Evolutionary conservation across 176 grass and related monocot genomes (phyloP), one percentile per base, ranked within the genome.

Genomic region (Oryza punctata): DNA sequence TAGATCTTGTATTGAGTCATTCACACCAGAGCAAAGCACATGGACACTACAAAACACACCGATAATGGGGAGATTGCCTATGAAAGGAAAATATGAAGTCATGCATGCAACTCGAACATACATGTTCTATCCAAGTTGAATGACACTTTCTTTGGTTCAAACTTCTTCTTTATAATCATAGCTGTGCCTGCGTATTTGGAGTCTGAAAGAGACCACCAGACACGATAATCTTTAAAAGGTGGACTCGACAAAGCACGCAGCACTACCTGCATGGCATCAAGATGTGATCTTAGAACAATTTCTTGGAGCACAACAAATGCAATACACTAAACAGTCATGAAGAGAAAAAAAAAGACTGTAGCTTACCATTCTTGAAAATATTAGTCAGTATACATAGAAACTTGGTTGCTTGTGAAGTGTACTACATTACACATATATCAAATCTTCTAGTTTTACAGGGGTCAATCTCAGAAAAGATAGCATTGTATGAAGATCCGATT

Each of bases 121-220:
- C 93, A 94, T 91, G 76, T 77, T 89, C 87, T 84, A 87, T 95
- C 91, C 81, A 98, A 92, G 64, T 77, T 93, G 79, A 95, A 98
- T 44, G 82, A 93, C 63, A 98, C 76, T 78, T 91, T 98, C 79
- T 98, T 98, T 73, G 93, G 90, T 78, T 88, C 78, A 86, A 95
- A 80, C 78, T 87, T 88, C 83, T 95, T 95, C 78, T 98, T 98
- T 77, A 95, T 82, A 85, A 98, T 84, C 82, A 98, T 77, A 81
- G 91, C 89, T 76, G 92, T 95, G 69, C 93, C 96, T 12, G 75
- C 90, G 52, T 98, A 98, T 60, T 95, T 98, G 15, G 92, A 91
- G 77, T 98, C 93, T 46, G 96, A 94, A 93, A 98, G 96, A 88
- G 95, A 98, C 96, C 96, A 98, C 90, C 88, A 93, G 12, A 93